phyloP scores from a whole-genome alignment of 2,329 filamentous ascomycete genomes.

The Penicillium sp. region DNA sequence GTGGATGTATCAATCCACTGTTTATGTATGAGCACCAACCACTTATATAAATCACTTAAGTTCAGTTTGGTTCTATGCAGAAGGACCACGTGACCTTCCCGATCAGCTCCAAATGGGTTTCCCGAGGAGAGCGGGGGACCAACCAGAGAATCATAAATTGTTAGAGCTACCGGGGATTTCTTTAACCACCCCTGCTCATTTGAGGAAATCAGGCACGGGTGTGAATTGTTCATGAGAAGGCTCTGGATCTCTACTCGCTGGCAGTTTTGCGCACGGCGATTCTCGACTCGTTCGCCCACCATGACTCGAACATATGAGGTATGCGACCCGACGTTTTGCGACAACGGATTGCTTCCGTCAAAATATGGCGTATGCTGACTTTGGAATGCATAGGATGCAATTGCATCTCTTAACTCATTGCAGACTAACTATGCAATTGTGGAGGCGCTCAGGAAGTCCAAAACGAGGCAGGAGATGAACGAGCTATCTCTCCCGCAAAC shows the following conservation, averaged over 20 bases:
- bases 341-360: background rate
- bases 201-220: constrained; percentile 11
- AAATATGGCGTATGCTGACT: constrained; percentile 10
- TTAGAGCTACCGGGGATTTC: constrained; percentile 16
- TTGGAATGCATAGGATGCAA: constrained; percentile 50
- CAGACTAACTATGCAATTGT: constrained; percentile 72
- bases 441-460: constrained; percentile 59
- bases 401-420: constrained; percentile 64
- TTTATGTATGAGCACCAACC: background rate
- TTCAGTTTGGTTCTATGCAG: background rate
- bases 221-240: constrained; percentile 25
- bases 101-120: constrained; percentile 12
- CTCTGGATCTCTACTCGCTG: constrained; percentile 17
- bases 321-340: constrained; percentile 11
- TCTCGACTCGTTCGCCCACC: constrained; percentile 25
- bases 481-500: constrained; percentile 71
- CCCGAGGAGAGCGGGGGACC: constrained; percentile 16
- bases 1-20: background rate
- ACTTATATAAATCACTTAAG: background rate
- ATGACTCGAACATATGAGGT: constrained; percentile 37
- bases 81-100: constrained; percentile 18
- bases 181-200: constrained; percentile 14
- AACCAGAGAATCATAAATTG: constrained; percentile 9
- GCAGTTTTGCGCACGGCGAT: constrained; percentile 19
- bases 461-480: constrained; percentile 63